phyloP scores from a whole-genome alignment of 2,329 filamentous ascomycete genomes.

The Pseudocercospora cruenta region DNA sequence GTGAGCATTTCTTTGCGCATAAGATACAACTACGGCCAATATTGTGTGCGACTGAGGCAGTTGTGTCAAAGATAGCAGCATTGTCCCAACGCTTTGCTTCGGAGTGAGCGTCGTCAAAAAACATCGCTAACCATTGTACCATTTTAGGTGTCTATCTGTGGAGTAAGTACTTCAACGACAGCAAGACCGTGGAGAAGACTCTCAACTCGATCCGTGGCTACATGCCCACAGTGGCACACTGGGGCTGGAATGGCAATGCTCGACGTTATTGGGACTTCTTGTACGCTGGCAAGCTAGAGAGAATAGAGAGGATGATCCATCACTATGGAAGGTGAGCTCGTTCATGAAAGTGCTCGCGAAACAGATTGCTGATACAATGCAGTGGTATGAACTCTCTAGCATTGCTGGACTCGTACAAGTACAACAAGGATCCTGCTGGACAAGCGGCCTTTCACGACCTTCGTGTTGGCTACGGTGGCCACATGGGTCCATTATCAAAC shows the following conservation, averaged over 20 bases:
- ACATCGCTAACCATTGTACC: no score
- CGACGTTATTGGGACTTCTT: constrained; percentile 64
- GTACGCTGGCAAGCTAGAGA: constrained; percentile 48
- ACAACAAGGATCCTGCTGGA: constrained; percentile 40
- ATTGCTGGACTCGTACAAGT: constrained; percentile 56
- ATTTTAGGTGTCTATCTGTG: constrained; percentile 54
- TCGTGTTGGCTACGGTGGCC: constrained; percentile 59
- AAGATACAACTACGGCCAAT: no score
- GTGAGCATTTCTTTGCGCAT: no score
- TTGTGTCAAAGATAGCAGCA: no score
- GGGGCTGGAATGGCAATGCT: constrained; percentile 66
- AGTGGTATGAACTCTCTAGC: constrained; percentile 62
- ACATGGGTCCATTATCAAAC: constrained; percentile 57
- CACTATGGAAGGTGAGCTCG: constrained; percentile 55
- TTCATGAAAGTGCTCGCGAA: background rate
- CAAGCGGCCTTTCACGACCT: constrained; percentile 53
- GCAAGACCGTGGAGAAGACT: constrained; percentile 54
- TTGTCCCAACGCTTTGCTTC: no score
- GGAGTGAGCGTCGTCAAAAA: no score
- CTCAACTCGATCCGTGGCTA: constrained; percentile 60
- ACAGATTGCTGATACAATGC: background rate
- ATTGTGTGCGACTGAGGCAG: no score
- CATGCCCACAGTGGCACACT: constrained; percentile 62
- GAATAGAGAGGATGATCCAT: constrained; percentile 58
- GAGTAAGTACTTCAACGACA: constrained; percentile 52